Evolutionary conservation across 768 basidiomycete genomes (phyloP).

Genomic region (Lactarius pseudohatsudake): DNA sequence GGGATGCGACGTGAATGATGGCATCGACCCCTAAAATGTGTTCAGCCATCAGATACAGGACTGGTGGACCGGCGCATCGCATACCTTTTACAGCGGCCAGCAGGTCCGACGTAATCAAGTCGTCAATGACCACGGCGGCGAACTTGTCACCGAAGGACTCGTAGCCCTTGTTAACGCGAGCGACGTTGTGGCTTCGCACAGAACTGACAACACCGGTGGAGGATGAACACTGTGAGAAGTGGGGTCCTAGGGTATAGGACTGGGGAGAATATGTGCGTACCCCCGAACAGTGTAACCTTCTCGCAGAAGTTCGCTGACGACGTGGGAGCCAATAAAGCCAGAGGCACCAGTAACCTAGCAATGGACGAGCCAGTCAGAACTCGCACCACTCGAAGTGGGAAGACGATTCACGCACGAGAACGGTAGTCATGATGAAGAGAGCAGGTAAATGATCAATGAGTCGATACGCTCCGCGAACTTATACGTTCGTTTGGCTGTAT

Average conservation of each 20-base stretch:
- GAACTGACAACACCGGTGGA: slow-evolving; percentile 17
- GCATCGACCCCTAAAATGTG: slow-evolving; percentile 20
- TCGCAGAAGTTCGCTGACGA: slow-evolving; percentile 40
- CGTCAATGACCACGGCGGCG: slow-evolving; percentile 27
- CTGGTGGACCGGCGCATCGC: neutral
- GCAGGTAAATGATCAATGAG: neutral
- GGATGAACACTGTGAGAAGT: neutral
- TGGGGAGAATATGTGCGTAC: slow-evolving; percentile 26
- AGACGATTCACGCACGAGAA: slow-evolving; percentile 8
- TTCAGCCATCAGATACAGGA: neutral
- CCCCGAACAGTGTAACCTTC: slow-evolving; percentile 52
- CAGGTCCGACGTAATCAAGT: slow-evolving; percentile 31
- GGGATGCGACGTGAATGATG: slow-evolving; percentile 27
- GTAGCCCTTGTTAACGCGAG: slow-evolving; percentile 22
- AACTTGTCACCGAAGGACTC: slow-evolving; percentile 27
- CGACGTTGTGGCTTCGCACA: slow-evolving; percentile 29
- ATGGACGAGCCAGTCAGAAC: neutral
- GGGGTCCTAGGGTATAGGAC: no score
- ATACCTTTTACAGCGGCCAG: slow-evolving; percentile 29
- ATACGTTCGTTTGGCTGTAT: neutral
- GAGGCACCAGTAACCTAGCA: slow-evolving; percentile 46
- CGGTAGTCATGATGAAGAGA: slow-evolving; percentile 2
- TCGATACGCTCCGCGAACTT: neutral
- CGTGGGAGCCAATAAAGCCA: slow-evolving; percentile 37
- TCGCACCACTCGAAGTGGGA: neutral